Percentiles rank a stretch among this genome's conserved stretches.
Evolutionary conservation across 345 rosid species (phyloP).

Genomic region (Eucalyptus fibrosa): DNA sequence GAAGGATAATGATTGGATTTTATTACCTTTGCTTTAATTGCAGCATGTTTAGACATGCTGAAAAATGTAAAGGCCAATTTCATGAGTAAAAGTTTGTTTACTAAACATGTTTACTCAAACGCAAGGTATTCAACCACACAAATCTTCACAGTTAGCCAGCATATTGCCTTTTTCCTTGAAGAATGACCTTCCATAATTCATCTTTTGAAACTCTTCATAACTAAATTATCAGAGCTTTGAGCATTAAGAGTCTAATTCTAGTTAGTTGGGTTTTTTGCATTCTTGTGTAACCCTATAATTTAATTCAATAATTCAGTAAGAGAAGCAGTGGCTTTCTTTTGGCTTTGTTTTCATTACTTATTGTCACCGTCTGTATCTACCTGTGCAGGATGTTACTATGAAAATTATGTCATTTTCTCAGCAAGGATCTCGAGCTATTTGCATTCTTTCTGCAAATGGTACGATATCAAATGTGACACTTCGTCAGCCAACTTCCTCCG

Average conservation of each 20-base stretch:
- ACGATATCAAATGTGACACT: slow-evolving; percentile 86
- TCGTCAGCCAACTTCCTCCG: slow-evolving; percentile 73
- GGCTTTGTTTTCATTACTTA: not conserved
- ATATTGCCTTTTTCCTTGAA: not conserved
- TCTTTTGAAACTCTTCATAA: not conserved
- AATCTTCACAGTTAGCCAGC: not conserved
- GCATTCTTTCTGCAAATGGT: slow-evolving; percentile 87
- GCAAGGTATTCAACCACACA: not conserved
- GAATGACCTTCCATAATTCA: not conserved
- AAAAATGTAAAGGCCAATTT: not conserved
- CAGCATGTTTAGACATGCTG: not conserved
- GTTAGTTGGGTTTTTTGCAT: not conserved
- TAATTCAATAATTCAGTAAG: not conserved
- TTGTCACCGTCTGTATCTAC: not conserved
- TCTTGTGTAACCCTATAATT: not conserved
- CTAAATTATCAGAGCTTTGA: not conserved
- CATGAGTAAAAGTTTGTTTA: not conserved
- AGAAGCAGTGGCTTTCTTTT: not conserved
- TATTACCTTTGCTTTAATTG: not conserved
- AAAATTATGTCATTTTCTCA: slow-evolving; percentile 90
- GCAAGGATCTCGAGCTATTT: slow-evolving; percentile 80
- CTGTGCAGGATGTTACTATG: slow-evolving; percentile 77
- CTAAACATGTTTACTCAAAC: not conserved
- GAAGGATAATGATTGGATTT: not conserved
- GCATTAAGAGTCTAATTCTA: not conserved